phyloP scores from a whole-genome alignment of 352 stramenopile species.

The Phytophthora cactorum region DNA sequence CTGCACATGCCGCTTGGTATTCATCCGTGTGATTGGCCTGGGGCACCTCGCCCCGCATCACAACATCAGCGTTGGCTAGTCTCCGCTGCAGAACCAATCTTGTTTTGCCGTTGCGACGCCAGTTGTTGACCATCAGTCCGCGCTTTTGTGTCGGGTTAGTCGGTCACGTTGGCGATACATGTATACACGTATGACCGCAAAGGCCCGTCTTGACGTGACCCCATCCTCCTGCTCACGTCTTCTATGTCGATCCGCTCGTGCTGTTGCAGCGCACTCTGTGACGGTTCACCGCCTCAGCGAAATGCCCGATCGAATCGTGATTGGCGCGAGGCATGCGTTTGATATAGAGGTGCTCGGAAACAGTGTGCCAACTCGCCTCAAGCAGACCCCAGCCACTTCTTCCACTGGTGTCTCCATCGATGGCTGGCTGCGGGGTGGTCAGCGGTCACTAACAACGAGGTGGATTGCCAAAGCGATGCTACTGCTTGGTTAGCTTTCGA shows the following conservation, averaged over 20 bases:
- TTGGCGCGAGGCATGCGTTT: constrained; percentile 35
- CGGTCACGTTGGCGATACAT: constrained; percentile 13
- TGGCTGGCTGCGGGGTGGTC: constrained; percentile 23
- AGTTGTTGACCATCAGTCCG: constrained; percentile 19
- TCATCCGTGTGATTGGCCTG: constrained; percentile 27
- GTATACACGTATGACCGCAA: background rate
- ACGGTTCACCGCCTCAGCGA: constrained; percentile 21
- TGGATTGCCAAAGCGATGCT: background rate
- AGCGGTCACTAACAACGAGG: background rate
- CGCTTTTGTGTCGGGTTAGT: constrained; percentile 3
- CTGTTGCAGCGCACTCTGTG: constrained; percentile 18
- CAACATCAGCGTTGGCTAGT: constrained; percentile 15
- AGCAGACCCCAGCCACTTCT: constrained; percentile 28
- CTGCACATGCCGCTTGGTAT: constrained; percentile 22
- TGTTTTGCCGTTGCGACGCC: constrained; percentile 20
- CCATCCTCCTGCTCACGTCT: constrained; percentile 3
- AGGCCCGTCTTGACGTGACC: constrained; percentile 15
- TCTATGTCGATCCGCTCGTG: constrained; percentile 10
- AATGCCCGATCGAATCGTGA: constrained; percentile 16
- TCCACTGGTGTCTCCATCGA: constrained; percentile 27
- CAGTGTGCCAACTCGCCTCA: constrained; percentile 3
- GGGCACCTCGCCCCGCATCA: constrained; percentile 23
- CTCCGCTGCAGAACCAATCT: background rate
- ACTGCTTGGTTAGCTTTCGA: constrained; percentile 20
- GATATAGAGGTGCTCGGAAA: constrained; percentile 6